Evolutionary conservation across 2,329 filamentous ascomycete genomes (phyloP).

Genomic region (Colletotrichum costaricense): DNA sequence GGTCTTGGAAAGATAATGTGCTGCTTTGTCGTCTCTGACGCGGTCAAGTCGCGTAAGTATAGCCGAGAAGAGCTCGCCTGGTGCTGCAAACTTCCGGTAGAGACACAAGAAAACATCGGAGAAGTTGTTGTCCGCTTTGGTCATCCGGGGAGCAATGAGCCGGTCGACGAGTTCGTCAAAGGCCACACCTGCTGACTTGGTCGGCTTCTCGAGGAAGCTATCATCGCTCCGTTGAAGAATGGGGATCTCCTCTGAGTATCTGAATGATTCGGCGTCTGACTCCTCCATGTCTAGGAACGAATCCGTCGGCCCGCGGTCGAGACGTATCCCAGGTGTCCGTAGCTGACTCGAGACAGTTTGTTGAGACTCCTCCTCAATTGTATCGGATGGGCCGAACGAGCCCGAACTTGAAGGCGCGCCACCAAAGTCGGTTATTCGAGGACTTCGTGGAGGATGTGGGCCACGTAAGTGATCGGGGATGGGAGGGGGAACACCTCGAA

Average conservation of each 20-base stretch:
- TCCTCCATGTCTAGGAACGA: constrained; percentile 77
- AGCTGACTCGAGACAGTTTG: constrained; percentile 62
- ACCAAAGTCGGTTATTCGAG: constrained; percentile 58
- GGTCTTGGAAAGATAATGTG: constrained; percentile 80
- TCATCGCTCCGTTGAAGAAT: constrained; percentile 76
- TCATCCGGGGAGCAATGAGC: constrained; percentile 84
- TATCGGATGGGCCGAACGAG: constrained; percentile 50
- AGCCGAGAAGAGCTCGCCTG: constrained; percentile 79
- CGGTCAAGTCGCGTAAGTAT: constrained; percentile 82
- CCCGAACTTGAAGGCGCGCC: constrained; percentile 44
- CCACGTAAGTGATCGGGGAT: constrained; percentile 52
- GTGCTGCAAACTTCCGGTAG: constrained; percentile 93
- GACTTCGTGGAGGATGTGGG: constrained; percentile 45
- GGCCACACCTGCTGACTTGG: constrained; percentile 63
- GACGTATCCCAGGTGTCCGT: constrained; percentile 62
- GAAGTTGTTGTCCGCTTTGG: constrained; percentile 90
- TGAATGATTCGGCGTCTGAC: constrained; percentile 74
- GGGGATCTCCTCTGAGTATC: constrained; percentile 75
- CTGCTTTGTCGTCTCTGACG: constrained; percentile 72
- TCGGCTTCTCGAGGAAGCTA: constrained; percentile 63
- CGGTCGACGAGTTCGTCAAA: constrained; percentile 86
- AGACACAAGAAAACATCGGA: constrained; percentile 89
- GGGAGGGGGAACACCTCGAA: constrained; percentile 64
- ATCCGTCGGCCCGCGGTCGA: constrained; percentile 59
- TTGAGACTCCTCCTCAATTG: constrained; percentile 45